A percentile compares a stretch with the other conserved stretches of the same genome.
phyloP scores from a whole-genome alignment of 1,284 basidiomycete species.

The Cystobasidium slooffiae region DNA sequence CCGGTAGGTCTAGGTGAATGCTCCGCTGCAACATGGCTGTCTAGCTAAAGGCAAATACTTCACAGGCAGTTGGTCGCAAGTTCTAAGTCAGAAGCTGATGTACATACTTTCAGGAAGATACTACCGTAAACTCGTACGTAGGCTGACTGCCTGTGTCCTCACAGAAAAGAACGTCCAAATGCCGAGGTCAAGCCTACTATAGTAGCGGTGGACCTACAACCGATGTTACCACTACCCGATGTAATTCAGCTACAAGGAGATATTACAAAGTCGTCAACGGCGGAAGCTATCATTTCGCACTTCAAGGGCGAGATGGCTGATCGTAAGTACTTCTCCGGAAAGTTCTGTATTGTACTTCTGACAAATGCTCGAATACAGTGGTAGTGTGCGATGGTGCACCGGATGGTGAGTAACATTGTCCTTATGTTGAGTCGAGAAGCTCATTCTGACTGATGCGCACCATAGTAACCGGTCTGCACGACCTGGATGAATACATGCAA shows the following conservation, averaged over 20 bases:
- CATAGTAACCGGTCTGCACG: conserved; percentile 64
- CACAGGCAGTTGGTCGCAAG: conserved; percentile 53
- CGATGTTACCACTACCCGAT: conserved; percentile 63
- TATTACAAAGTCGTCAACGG: conserved; percentile 63
- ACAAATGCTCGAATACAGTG: conserved; percentile 50
- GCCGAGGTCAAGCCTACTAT: conserved; percentile 55
- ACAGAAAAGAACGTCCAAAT: conserved; percentile 41
- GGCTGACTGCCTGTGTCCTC: conserved; percentile 7
- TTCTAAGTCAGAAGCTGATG: conserved; percentile 57
- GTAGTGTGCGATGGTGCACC: conserved; percentile 67
- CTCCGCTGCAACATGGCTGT: conserved; percentile 41
- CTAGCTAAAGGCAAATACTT: conserved; percentile 16
- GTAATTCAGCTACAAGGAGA: conserved; percentile 64
- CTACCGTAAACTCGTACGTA: neutral
- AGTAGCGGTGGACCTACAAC: conserved; percentile 64
- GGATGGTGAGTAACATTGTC: conserved; percentile 57
- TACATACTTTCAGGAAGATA: conserved; percentile 46
- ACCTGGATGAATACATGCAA: conserved; percentile 65
- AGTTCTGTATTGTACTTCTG: neutral
- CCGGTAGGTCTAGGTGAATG: conserved; percentile 53
- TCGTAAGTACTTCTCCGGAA: conserved; percentile 31
- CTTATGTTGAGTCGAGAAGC: conserved; percentile 8
- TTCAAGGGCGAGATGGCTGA: conserved; percentile 62
- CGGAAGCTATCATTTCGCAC: conserved; percentile 60
- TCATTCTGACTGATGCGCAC: neutral